Percentiles rank a stretch among this genome's conserved stretches.
Conservation (phyloP, 768 basidiomycete genomes). For the Lactarius evosmus region DNA sequence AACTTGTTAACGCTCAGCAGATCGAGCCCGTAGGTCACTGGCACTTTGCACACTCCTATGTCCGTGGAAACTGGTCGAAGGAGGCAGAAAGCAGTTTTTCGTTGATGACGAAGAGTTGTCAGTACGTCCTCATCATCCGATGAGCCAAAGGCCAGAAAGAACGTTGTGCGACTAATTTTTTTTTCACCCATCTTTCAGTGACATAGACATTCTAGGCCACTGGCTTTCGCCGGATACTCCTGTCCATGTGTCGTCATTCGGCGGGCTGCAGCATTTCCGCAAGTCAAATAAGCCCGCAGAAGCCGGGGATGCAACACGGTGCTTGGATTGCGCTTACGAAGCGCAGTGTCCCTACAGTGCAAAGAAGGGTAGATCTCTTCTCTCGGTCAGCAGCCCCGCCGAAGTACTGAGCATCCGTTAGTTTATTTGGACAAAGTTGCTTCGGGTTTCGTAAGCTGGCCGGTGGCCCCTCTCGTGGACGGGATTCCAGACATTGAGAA, state of each 20-base stretch:
- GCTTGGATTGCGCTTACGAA: constrained; percentile 72
- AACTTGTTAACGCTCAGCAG: constrained; percentile 78
- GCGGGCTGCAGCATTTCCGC: constrained; percentile 79
- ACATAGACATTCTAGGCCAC: constrained; percentile 79
- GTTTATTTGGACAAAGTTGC: constrained; percentile 80
- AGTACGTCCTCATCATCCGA: constrained; percentile 46
- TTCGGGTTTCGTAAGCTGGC: constrained; percentile 57
- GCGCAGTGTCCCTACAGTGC: constrained; percentile 80
- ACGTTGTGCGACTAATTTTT: constrained; percentile 3
- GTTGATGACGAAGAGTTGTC: constrained; percentile 88
- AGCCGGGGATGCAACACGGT: constrained; percentile 68
- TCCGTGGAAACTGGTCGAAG: constrained; percentile 76
- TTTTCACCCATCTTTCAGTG: constrained; percentile 43
- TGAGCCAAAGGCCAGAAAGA: constrained; percentile 1
- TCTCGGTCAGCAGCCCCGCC: neutral
- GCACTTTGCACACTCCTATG: constrained; percentile 89
- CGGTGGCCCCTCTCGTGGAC: constrained; percentile 65
- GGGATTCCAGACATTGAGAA: constrained; percentile 86
- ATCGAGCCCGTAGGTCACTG: constrained; percentile 84
- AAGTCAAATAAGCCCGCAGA: constrained; percentile 63
- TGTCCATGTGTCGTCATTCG: constrained; percentile 76
- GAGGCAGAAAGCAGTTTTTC: constrained; percentile 73
- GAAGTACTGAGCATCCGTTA: constrained; percentile 31
- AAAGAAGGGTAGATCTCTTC: constrained; percentile 60
- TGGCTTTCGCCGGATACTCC: constrained; percentile 69